Base-by-base conservation (phyloP, 768 basidiomycete species). In the Agrocybe praecox region DNA sequence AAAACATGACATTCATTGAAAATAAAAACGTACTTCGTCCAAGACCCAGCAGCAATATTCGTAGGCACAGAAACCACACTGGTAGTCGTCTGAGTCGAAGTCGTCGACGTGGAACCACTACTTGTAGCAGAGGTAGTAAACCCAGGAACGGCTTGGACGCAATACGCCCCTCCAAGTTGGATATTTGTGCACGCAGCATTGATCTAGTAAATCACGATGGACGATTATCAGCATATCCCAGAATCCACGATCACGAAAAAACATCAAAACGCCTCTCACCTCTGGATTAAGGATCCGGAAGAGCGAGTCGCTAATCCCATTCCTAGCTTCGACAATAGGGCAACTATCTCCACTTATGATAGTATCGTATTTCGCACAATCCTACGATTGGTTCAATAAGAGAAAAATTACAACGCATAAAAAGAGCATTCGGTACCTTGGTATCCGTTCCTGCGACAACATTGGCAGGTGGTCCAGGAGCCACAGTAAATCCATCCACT, bases 121-220 rank as follows among this genome's bases (percentile, higher is more conserved):
- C 5, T 5, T 9, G 26, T 29, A 29, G 26, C 9, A 4, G 26
- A 5, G 26, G 26, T 9, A 29, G 26, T 29, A 29, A 29, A 29
- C 9, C 26, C 53, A 19, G 46, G 44, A 23, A 24, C 23, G 7
- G 53, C n/a, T 42, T 47, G 46, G 21, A 55, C 54, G 19, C 54
- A 55, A 33, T 55, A 55, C 29, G 54, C 54, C 5, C 33, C 46
- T 43, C 54, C 54, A 7, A 55, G 45, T 44, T 55, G 54, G 11
- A 55, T 55, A 21, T 49, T 55, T 22, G 54, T 55, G 18, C 54
- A 55, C 9, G 32, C 54, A 6, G 46, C 47, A 43, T 55, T 55
- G 23, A 55, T 55, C 53, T 55, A 26, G 22, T 12, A 21, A 9
- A 18, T 45, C 10, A 12, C 10, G 22, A 45, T n/a, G n/a, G n/a